Conservation (phyloP, 2,329 filamentous ascomycete species). For the Sporothrix globosa region DNA sequence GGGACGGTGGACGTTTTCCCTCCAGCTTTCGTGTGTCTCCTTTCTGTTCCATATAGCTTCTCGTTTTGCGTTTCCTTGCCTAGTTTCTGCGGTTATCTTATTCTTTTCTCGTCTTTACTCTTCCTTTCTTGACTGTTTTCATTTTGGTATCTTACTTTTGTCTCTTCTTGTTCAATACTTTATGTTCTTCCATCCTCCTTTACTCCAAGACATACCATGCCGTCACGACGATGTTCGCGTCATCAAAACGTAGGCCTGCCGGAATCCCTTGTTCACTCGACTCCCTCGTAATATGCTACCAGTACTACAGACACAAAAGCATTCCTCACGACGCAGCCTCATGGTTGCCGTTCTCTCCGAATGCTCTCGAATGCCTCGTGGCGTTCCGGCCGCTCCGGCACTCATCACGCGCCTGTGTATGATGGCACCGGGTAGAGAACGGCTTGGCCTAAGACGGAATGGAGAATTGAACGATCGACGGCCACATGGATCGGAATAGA, state of each 20-base stretch:
- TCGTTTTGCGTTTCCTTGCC: not conserved
- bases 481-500: not conserved
- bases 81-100: not conserved
- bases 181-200: not conserved
- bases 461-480: slow-evolving; percentile 6
- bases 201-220: not conserved
- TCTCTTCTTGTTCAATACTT: slow-evolving; percentile 5
- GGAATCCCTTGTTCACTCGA: not conserved
- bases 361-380: not conserved
- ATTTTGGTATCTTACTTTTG: not conserved
- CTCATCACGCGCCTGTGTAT: slow-evolving; percentile 2
- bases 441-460: slow-evolving; percentile 8
- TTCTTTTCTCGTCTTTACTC: not conserved
- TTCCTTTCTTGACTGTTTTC: not conserved
- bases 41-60: slow-evolving; percentile 21
- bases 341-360: not conserved
- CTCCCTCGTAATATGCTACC: not conserved
- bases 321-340: too few relatives aligned
- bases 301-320: too few relatives aligned
- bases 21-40: slow-evolving; percentile 7
- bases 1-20: slow-evolving; percentile 1
- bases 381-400: slow-evolving; percentile 15
- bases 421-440: not conserved
- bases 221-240: not conserved
- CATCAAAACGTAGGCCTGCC: not conserved